A percentile compares a stretch with the other conserved stretches of the same genome.
Evolutionary conservation across 768 basidiomycete genomes (phyloP).

Genomic region (Termitomyces sp.): DNA sequence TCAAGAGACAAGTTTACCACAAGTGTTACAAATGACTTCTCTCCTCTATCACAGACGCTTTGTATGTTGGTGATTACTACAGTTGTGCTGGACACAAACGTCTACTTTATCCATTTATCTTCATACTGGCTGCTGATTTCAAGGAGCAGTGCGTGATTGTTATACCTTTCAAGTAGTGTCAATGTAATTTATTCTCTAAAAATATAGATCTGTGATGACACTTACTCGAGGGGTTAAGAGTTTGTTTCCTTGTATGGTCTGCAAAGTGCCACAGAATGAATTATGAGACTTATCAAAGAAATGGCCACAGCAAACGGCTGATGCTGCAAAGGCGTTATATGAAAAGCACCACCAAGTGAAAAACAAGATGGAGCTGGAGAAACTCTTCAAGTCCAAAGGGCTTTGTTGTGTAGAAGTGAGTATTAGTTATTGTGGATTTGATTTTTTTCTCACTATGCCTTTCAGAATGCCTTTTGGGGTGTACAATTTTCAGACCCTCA

Average conservation of each 20-base stretch:
- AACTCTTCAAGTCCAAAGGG: background rate
- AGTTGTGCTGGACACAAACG: conserved; percentile 13
- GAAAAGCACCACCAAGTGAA: background rate
- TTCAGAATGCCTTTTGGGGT: conserved; percentile 27
- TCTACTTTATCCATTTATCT: conserved; percentile 24
- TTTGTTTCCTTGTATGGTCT: too few species aligned
- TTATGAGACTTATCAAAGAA: conserved; percentile 12
- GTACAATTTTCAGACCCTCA: conserved; percentile 21
- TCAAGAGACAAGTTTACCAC: too few species aligned
- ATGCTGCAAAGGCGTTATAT: conserved; percentile 4
- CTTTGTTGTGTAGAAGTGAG: background rate
- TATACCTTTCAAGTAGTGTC: background rate
- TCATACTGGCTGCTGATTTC: conserved; percentile 39
- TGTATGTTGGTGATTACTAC: conserved; percentile 5
- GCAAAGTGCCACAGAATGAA: conserved; percentile 16
- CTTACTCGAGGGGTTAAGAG: too few species aligned
- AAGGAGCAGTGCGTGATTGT: conserved; percentile 41
- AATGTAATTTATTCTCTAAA: background rate
- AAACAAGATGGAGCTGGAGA: background rate
- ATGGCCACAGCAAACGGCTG: background rate
- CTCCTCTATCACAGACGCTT: conserved; percentile 8
- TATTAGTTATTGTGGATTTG: background rate
- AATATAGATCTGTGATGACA: background rate
- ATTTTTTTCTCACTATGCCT: background rate
- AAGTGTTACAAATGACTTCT: conserved; percentile 17